Percentiles rank a stretch among this genome's conserved stretches.
phyloP scores from a whole-genome alignment of 805 yeast species.

The Starmerella ratchasimensis region DNA sequence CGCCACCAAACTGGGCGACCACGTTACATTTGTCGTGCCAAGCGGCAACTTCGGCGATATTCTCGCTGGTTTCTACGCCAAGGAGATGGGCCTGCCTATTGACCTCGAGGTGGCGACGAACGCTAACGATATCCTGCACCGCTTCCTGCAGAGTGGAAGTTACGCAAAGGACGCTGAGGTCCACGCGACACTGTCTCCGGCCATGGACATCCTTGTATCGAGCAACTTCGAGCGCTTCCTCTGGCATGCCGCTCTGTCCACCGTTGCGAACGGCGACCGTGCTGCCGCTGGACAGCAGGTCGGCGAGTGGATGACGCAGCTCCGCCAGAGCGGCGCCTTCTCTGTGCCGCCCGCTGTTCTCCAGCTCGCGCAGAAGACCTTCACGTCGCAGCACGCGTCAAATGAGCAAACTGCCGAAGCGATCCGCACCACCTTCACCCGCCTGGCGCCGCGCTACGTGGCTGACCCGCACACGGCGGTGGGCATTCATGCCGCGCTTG shows the following conservation, averaged over 20 bases:
- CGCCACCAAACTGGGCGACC: conserved; percentile 20
- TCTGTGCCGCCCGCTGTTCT: conserved; percentile 52
- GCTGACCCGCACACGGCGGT: conserved; percentile 96
- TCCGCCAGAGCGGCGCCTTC: conserved; percentile 66
- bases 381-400: conserved; percentile 67
- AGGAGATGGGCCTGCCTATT: conserved; percentile 87
- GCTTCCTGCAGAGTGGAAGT: conserved; percentile 76
- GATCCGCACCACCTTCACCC: conserved; percentile 52
- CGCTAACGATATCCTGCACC: conserved; percentile 84
- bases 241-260: conserved; percentile 81
- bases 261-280: conserved; percentile 40
- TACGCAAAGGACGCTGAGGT: conserved; percentile 66
- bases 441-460: conserved; percentile 52
- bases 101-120: conserved; percentile 89
- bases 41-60: conserved; percentile 98
- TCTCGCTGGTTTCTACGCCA: conserved; percentile 89
- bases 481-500: conserved; percentile 69
- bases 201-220: conserved; percentile 94
- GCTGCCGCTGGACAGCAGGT: conserved; percentile 61
- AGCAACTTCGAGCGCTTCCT: conserved; percentile 91
- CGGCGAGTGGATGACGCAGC: conserved; percentile 60
- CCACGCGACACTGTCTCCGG: conserved; percentile 86
- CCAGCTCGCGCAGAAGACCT: conserved; percentile 49
- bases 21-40: conserved; percentile 80
- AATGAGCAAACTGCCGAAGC: conserved; percentile 69